phyloP scores from a whole-genome alignment of 2,329 filamentous ascomycete species.

The Neocucurbitaria cava region DNA sequence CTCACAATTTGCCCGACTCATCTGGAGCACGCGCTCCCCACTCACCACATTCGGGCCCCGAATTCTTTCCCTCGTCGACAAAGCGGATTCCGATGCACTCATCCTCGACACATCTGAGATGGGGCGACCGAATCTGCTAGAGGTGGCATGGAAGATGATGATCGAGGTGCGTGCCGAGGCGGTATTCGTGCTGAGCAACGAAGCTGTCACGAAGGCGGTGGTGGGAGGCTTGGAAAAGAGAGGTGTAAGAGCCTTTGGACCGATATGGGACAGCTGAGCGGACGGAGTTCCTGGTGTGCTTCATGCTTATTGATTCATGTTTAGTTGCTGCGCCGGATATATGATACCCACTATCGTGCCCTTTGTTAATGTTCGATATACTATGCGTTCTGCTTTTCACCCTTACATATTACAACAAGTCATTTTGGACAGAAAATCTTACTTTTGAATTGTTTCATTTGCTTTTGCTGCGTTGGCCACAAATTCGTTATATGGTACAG shows the following conservation, averaged over 20 bases:
- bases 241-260: conserved; percentile 72
- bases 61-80: conserved; percentile 63
- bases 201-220: conserved; percentile 69
- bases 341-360: background rate
- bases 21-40: conserved; percentile 73
- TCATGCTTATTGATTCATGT: background rate
- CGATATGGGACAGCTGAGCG: conserved; percentile 65
- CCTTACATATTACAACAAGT: background rate
- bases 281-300: background rate
- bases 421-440: no score
- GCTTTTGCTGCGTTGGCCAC: background rate
- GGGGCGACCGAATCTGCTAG: conserved; percentile 68
- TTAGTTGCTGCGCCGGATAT: background rate
- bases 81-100: conserved; percentile 67
- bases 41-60: conserved; percentile 66
- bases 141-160: conserved; percentile 61
- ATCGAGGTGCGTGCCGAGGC: conserved; percentile 64
- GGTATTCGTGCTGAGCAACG: conserved; percentile 76
- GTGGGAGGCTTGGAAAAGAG: conserved; percentile 72
- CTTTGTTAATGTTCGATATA: background rate
- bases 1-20: conserved; percentile 63
- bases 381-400: background rate
- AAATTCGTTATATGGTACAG: background rate
- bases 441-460: background rate
- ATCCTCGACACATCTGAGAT: conserved; percentile 70